Base-by-base conservation (phyloP, 177 flowering plant genomes). In the Vitis hybrid region DNA sequence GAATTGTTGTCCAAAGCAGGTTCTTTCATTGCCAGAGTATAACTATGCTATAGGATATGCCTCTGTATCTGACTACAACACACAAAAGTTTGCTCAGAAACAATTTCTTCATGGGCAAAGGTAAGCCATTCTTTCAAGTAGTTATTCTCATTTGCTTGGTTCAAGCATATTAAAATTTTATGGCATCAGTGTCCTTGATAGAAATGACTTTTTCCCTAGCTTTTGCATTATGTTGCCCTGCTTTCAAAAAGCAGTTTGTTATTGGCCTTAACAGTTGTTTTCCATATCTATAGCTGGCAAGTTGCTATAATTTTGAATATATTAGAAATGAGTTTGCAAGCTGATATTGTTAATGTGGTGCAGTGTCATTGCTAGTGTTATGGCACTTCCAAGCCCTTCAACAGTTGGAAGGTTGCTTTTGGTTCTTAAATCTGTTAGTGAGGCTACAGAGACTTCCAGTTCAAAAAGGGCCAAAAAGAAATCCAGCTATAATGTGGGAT, bases 401-500 rank as follows among this genome's bases (percentile, higher is more conserved):
- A 86, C 90, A 52, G 18, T 83, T 30, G 93, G 97, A 70, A 89
- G 93, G 76, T 73, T 96, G 78, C 82, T 96, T 67, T 71, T 96
- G 77, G 89, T 90, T 52, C 95, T 93, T 52, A 83, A 89, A 50
- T 87, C 94, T 60, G 61, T 81, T n/a, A 78, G 80, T 76, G 91
- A 84, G 62, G 79, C 51, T 51, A 56, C 57, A 54, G 90, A 83
- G 65, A 80, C 89, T 55, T 88, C 93, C 51, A 84, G 85, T 78
- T 82, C 89, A 8, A 96, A 96, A 74, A 87, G 88, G 71, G 89
- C 93, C 1, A 91, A 83, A 74, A 92, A 74, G 80, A 92, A 83
- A 57, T 87, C 92, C 15, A 71, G 75, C 57, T 90, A 79, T 75
- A 63, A 82, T 70, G 85, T 88, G 60, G 98, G 98, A 61, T 83